Base-by-base conservation (phyloP, 495 filamentous ascomycete species). In the Penicillium bialowiezense region DNA sequence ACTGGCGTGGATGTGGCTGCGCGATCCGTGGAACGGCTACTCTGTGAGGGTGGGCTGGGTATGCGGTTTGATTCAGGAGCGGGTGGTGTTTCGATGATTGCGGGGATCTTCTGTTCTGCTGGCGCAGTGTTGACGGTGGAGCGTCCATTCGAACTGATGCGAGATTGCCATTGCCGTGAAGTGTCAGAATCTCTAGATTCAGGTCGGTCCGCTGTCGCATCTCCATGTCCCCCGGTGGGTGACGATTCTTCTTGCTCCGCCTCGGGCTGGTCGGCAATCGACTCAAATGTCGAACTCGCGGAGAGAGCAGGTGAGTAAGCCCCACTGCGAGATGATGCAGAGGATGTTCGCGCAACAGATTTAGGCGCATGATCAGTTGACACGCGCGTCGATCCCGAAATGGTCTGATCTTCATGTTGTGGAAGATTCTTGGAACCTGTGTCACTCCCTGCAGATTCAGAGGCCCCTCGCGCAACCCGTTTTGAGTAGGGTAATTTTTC, bases 401-500 rank as follows among this genome's bases (percentile, higher is more conserved):
- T 77, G 26, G 70, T 59, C 20, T 78, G 71, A 28, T 84, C 83
- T 31, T 63, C 62, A 7, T 59, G 37, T 0, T 64, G 28, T 7
- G 57, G 28, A 24, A 58, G 54, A 29, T 79, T 65, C 12, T 77
- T 67, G 32, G 74, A 69, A 65, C 67, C 33, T 24, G 72, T 55
- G 35, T 88, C 84, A 32, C 45, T 48, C 12, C 45, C 45, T 34
- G 81, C 84, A 3, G 78, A 79, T 38, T 85, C 81, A 26, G 80
- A 78, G 2, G 73, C 46, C 14, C 58, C 58, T 44, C 80, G 78
- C 3, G 77, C 82, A 33, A 82, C 73, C 45, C 93, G 77, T 65
- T 88, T 93, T 0, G 90, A 86, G 54, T 89, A 88, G 20, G 87
- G 84, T 5, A 81, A 77, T 42, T 85, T 77, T 56, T 92, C 88